Base-by-base conservation (phyloP, 148 eudicot genomes). In the Arbutus unedo region DNA sequence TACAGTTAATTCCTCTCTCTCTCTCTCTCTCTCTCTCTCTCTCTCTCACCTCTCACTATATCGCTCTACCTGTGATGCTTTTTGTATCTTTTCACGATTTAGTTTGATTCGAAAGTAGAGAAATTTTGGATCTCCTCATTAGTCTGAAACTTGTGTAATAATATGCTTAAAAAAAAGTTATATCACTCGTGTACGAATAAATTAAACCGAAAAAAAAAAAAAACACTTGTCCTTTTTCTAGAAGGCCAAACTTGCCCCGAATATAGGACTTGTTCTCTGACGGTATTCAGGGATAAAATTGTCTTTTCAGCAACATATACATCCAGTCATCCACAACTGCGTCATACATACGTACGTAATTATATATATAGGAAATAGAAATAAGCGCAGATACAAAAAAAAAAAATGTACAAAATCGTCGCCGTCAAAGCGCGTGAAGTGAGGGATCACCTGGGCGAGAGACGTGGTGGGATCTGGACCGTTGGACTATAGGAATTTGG, bases 131-230 rank as follows among this genome's bases (percentile, higher is more conserved):
- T 72, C 64, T n/a, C 66, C 77, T 41, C 77, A 21, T 38, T 50
- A 11, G 77, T 11, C 76, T 79, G 73, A 79, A 74, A 74, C 55
- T 49, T 16, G 53, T 67, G 41, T 51, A 13, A 7, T 55, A 51
- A 8, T 41, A 8, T 4, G 25, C 15, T 23, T 49, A 38, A 68
- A n/a, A 31, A 15, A 38, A 48, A 9, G 4, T 25, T 41, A 31
- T 53, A 50, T 31, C 76, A 67, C 78, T 51, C 85, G 78, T 83
- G 85, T 83, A 78, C 85, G 72, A 56, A 83, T 83, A 16, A 55
- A 70, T 21, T 66, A 66, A 25, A 25, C 43, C 43, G 16, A 0
- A 3, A 59, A 54, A 54, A 56, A 0, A n/a, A n/a, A 1, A 62
- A 62, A 62, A 8, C 23, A 64, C 3, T 57, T 18, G 64, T 57